These are phyloP conservation scores for Pestalotiopsis sp. DNA, from an alignment of 2,329 filamentous ascomycete species.

Conservation along the genomic window DNA sequence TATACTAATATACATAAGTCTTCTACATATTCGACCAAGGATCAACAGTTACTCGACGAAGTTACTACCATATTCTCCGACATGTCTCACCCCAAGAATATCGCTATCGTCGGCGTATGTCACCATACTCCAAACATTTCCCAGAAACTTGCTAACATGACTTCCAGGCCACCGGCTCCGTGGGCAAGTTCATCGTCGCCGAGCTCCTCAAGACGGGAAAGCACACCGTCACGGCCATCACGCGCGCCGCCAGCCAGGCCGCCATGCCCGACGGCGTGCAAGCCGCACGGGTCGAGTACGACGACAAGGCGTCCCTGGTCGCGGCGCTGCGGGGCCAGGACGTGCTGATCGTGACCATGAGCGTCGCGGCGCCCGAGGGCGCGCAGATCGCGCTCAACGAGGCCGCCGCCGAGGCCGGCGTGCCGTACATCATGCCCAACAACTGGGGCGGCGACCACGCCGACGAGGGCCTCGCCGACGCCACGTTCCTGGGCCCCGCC, in stretches of 20 bases:
- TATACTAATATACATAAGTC: too few species aligned
- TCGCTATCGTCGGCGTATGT: slow-evolving; percentile 54
- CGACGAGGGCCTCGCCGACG: slow-evolving; percentile 37
- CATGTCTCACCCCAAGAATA: slow-evolving; percentile 35
- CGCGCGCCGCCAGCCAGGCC: slow-evolving; percentile 41
- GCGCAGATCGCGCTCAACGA: slow-evolving; percentile 52
- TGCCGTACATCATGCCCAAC: slow-evolving; percentile 39
- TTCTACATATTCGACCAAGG: too few species aligned
- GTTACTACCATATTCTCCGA: neutral
- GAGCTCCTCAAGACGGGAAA: slow-evolving; percentile 48
- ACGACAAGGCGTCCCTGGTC: slow-evolving; percentile 45
- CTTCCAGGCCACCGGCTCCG: slow-evolving; percentile 43
- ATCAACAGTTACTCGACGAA: neutral
- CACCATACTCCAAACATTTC: neutral
- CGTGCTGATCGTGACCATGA: slow-evolving; percentile 59
- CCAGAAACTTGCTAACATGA: neutral
- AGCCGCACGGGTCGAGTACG: slow-evolving; percentile 47
- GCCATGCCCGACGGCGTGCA: slow-evolving; percentile 48
- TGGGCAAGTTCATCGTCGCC: slow-evolving; percentile 41
- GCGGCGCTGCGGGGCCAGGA: slow-evolving; percentile 56
- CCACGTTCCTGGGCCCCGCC: slow-evolving; percentile 29
- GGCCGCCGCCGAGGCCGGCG: slow-evolving; percentile 57
- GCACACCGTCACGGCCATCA: slow-evolving; percentile 55
- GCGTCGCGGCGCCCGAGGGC: slow-evolving; percentile 41
- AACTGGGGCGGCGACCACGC: slow-evolving; percentile 43